phyloP scores from a whole-genome alignment of 139 green algal species.

The Tetraselmis chui region DNA sequence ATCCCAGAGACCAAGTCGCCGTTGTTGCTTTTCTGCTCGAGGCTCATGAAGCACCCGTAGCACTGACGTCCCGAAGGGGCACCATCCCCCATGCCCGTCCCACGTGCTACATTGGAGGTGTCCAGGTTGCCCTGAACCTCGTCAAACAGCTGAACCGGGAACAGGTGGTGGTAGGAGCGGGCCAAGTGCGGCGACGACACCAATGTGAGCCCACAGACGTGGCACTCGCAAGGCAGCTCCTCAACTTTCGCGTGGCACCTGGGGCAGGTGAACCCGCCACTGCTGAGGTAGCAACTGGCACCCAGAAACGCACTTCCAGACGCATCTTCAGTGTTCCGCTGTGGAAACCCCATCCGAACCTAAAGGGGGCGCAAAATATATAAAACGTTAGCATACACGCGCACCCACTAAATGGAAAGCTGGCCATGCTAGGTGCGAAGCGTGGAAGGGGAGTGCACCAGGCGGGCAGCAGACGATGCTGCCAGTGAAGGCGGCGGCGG shows the following conservation, averaged over 20 bases:
- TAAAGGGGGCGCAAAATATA: too few species aligned
- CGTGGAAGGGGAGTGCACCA: too few species aligned
- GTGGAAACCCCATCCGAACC: constrained; percentile 84
- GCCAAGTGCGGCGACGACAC: constrained; percentile 92
- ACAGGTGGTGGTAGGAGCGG: constrained; percentile 97
- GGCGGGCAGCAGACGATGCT: constrained; percentile 29
- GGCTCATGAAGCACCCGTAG: neutral
- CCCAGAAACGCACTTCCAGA: constrained; percentile 54
- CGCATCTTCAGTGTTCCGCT: constrained; percentile 43
- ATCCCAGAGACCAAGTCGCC: neutral
- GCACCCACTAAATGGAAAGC: too few species aligned
- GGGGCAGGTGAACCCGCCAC: constrained; percentile 74
- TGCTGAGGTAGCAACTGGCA: constrained; percentile 34
- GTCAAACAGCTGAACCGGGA: constrained; percentile 75
- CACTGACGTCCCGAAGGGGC: neutral
- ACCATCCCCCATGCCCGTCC: neutral
- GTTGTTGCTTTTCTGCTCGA: neutral
- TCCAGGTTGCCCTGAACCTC: constrained; percentile 35
- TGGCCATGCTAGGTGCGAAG: too few species aligned
- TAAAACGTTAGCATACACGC: too few species aligned
- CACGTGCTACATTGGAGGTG: neutral
- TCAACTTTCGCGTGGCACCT: constrained; percentile 45
- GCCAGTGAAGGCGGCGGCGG: constrained; percentile 46
- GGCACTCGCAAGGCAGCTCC: constrained; percentile 81
- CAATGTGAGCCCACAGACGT: constrained; percentile 89